Base-by-base conservation (phyloP, 768 basidiomycete species). In the Tremella mesenterica region DNA sequence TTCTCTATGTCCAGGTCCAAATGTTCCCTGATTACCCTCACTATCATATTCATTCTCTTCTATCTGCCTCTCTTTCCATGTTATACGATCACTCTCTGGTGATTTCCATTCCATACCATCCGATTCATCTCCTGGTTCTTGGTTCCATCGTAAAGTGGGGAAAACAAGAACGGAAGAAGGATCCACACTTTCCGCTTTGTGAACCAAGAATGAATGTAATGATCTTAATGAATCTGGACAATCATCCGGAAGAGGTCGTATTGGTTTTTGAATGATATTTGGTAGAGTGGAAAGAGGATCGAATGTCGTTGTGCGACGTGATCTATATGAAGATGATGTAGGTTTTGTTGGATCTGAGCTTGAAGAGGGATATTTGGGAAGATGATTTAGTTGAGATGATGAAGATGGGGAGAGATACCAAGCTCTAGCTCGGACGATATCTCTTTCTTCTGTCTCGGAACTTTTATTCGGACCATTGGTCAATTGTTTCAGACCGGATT, bases 161-260 rank as follows among this genome's bases (percentile, higher is more conserved):
- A 29, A 12, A 23, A 30, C 7, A 23, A n/a, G 13, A 20, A 29
- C 21, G 25, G 26, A 29, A 26, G 29, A 49, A 43, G 20, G n/a
- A 36, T 36, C 33, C 3, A 36, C 27, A 7, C 33, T 28, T 27
- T 52, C 50, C 14, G 20, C 39, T 16, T 39, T 25, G 14, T 23
- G 14, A 16, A 48, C 53, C 20, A 60, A 51, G 34, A 60, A 56
- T 14, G 10, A 16, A 34, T 60, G 58, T 43, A 60, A 34, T 6
- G 50, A 3, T 21, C 4, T 7, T 5, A 60, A 33, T 12, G 30
- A 25, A 4, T 27, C 1, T 14, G 58, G 58, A 8, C 52, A 52
- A 18, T 52, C 39, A 38, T 45, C 7, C 4, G 58, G 58, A 0
- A 60, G 26, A 27, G 58, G 58, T 3, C 18, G 45, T 23, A 39